Percentiles rank a stretch among this genome's conserved stretches.
These are phyloP conservation scores for Drechslerella dactyloides DNA, from an alignment of 2,329 filamentous ascomycete species.

Conservation along the genomic window DNA sequence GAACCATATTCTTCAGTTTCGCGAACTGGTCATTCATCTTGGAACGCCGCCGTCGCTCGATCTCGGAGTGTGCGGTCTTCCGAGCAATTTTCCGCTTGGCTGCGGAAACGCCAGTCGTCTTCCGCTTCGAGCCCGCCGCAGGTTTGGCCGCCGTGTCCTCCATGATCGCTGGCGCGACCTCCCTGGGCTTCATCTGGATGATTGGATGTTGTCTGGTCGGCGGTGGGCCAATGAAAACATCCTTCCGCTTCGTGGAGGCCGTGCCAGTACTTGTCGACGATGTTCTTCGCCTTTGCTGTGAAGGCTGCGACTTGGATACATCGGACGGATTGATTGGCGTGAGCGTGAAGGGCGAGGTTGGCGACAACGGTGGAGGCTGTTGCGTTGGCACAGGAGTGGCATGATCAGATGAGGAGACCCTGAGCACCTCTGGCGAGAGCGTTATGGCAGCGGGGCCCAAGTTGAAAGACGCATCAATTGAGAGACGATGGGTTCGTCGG, in stretches of 20 bases:
- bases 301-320: conserved; percentile 10
- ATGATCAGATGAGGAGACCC: conserved; percentile 62
- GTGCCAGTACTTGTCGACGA: conserved; percentile 54
- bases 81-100: conserved; percentile 93
- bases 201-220: conserved; percentile 93
- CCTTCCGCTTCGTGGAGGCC: conserved; percentile 64
- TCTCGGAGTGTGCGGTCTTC: conserved; percentile 94
- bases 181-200: conserved; percentile 89
- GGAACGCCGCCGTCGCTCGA: conserved; percentile 83
- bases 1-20: conserved; percentile 91
- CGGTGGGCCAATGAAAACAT: conserved; percentile 85
- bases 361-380: conserved; percentile 38
- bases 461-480: conserved; percentile 70
- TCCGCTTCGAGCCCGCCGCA: conserved; percentile 52
- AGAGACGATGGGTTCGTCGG: conserved; percentile 68
- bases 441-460: conserved; percentile 54
- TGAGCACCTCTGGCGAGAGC: conserved; percentile 62
- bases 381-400: conserved; percentile 29
- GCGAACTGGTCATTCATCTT: conserved; percentile 99
- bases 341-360: conserved; percentile 45
- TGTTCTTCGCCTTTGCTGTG: conserved; percentile 51
- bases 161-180: conserved; percentile 57
- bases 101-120: conserved; percentile 60
- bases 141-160: conserved; percentile 43
- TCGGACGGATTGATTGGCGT: conserved; percentile 42